Percentiles rank a stretch among this genome's conserved stretches.
These are phyloP conservation scores for Vigna unguiculata DNA, from an alignment of 306 rosid species.

Conservation along the genomic window DNA sequence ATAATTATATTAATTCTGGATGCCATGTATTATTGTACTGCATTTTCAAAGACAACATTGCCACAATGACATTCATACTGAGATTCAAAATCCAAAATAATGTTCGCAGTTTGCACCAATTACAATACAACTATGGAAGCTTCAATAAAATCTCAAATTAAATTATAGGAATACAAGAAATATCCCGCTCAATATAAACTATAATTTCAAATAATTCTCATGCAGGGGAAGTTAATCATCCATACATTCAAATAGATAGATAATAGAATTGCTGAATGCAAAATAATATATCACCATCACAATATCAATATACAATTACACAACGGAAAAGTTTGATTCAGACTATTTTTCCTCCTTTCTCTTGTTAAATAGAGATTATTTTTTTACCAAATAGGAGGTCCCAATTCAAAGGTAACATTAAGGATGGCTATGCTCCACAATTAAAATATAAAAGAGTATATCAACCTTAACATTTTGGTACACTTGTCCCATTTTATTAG, in stretches of 20 bases:
- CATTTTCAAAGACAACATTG: slow-evolving; percentile 28
- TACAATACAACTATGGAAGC: slow-evolving; percentile 24
- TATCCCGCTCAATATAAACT: slow-evolving; percentile 7
- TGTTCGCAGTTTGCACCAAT: slow-evolving; percentile 17
- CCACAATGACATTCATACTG: slow-evolving; percentile 10
- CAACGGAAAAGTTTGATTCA: slow-evolving; percentile 7
- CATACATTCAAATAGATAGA: slow-evolving; percentile 38
- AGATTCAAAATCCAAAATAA: slow-evolving; percentile 26
- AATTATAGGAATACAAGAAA: slow-evolving; percentile 13
- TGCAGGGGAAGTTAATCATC: background rate
- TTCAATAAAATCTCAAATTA: background rate
- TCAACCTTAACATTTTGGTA: slow-evolving; percentile 5
- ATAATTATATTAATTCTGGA: background rate
- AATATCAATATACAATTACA: slow-evolving; percentile 7
- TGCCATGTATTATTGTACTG: slow-evolving; percentile 19
- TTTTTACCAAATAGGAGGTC: background rate
- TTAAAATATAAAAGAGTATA: slow-evolving; percentile 33
- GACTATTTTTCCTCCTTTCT: slow-evolving; percentile 26
- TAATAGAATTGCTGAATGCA: background rate
- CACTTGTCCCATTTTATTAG: slow-evolving; percentile 22
- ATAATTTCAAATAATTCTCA: slow-evolving; percentile 33
- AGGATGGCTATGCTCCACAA: slow-evolving; percentile 14
- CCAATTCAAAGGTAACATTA: slow-evolving; percentile 25
- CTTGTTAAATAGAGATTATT: slow-evolving; percentile 7
- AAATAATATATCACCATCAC: slow-evolving; percentile 13